Base-by-base conservation (phyloP, 345 rosid genomes). In the Rhodamnia argentea region DNA sequence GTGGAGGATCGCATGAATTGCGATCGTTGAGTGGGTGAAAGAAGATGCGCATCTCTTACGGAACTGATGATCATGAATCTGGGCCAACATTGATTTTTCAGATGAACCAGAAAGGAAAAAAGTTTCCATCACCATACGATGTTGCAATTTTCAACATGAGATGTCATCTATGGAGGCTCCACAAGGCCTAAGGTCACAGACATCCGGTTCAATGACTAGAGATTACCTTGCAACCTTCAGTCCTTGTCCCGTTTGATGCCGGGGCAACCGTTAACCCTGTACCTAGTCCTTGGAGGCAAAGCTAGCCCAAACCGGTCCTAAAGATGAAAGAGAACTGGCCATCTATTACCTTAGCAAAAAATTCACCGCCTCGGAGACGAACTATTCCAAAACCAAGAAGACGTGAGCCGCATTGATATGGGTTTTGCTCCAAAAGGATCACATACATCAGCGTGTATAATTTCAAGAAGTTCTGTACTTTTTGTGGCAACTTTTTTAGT, bases 381-480 rank as follows among this genome's bases (percentile, higher is more conserved):
- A 50, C 52, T 50, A 50, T 50, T 50, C 52, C 12, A 10, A 1
- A 10, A 44, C 9, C 9, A 5, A 44, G 47, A 44, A 44, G 8
- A 44, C 47, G 47, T 44, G 47, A 6, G 47, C 47, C 10, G 9
- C 47, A 44, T 44, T 44, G 47, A 7, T 44, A 44, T 44, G 47
- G 47, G 47, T 44, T 6, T 44, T 7, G 47, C 0, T 8, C 47
- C 37, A 60, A 84, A 85, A 18, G 16, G 8, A 54, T 64, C 56
- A 84, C 40, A 84, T 56, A 76, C 84, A n/a, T 75, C 32, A 4
- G 24, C 44, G 58, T 53, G 15, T 42, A 76, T 24, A n/a, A 87
- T 87, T 81, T 87, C 86, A 54, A 87, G 75, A n/a, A 87, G 88
- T n/a, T 70, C 15, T 7, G 0, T 84, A 22, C 78, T 87, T 87